phyloP scores from a whole-genome alignment of 192 early-diverging fungal genomes.

The Gamsiella multidivaricata region DNA sequence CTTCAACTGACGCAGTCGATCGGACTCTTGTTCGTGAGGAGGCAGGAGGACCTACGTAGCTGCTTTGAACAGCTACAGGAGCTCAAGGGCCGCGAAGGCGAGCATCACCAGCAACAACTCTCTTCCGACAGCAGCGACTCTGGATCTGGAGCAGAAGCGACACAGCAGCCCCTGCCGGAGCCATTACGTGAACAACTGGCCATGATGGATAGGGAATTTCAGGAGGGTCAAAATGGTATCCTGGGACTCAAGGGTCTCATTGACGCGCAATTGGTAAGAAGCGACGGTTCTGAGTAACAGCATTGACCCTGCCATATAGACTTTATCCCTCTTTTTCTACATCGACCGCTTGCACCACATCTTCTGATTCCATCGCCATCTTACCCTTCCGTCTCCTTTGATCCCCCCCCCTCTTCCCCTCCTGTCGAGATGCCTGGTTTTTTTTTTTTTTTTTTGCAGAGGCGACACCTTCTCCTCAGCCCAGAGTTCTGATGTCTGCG shows the following conservation, averaged over 20 bases:
- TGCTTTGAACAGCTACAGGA: constrained; percentile 42
- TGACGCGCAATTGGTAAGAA: constrained; percentile 53
- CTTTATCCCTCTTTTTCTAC: too few species aligned
- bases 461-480: too few species aligned
- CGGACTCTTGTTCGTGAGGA: constrained; percentile 46
- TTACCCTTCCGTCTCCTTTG: too few species aligned
- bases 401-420: too few species aligned
- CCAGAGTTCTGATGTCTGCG: too few species aligned
- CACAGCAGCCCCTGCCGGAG: constrained; percentile 27
- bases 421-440: too few species aligned
- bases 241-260: constrained; percentile 43
- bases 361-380: too few species aligned
- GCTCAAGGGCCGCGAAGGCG: constrained; percentile 13
- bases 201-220: constrained; percentile 35
- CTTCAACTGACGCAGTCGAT: constrained; percentile 48
- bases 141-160: constrained; percentile 15
- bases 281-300: too few species aligned
- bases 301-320: too few species aligned
- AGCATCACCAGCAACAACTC: not conserved
- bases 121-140: not conserved
- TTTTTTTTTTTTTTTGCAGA: too few species aligned
- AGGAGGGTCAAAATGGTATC: constrained; percentile 48
- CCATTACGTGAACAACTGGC: constrained; percentile 35
- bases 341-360: too few species aligned
- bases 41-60: constrained; percentile 37